Percentiles rank a stretch among this genome's conserved stretches.
These are phyloP conservation scores for Hemisphaericaspora lyxosophila DNA, from an alignment of 1,139 yeast genomes.

Conservation along the genomic window DNA sequence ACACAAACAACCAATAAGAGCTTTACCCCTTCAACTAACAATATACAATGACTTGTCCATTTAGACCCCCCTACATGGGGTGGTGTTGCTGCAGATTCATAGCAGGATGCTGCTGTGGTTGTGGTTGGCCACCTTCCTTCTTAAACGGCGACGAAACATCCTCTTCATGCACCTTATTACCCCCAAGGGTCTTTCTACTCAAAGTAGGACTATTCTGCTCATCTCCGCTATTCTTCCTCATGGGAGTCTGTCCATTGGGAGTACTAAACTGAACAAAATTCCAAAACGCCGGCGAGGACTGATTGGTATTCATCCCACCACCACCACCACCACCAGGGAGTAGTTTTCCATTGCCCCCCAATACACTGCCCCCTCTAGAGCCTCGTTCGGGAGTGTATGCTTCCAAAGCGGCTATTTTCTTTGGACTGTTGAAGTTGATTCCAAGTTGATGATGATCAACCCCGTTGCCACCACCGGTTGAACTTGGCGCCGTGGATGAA, in stretches of 20 bases:
- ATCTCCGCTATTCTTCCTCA: constrained; percentile 39
- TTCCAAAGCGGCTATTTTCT: constrained; percentile 64
- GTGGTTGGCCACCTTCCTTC: neutral
- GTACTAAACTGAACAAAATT: constrained; percentile 77
- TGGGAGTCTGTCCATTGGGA: constrained; percentile 53
- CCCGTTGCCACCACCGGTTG: neutral
- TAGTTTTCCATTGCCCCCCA: constrained; percentile 18
- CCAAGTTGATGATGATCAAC: too few species aligned
- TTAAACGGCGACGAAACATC: neutral
- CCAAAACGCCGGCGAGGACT: constrained; percentile 75
- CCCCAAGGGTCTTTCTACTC: constrained; percentile 26
- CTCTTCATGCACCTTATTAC: neutral
- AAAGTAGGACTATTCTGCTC: constrained; percentile 44
- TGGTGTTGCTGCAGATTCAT: too few species aligned
- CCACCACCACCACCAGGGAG: constrained; percentile 7
- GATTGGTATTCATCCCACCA: constrained; percentile 26
- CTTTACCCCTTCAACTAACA: neutral
- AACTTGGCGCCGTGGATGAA: constrained; percentile 2
- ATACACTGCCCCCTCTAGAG: constrained; percentile 28
- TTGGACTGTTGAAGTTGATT: constrained; percentile 49
- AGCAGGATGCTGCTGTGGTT: too few species aligned
- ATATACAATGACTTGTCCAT: too few species aligned
- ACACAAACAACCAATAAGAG: too few species aligned
- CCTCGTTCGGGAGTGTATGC: constrained; percentile 86
- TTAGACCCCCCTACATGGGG: too few species aligned